Evolutionary conservation across 345 rosid genomes (phyloP).

Genomic region (Salix caprea): DNA sequence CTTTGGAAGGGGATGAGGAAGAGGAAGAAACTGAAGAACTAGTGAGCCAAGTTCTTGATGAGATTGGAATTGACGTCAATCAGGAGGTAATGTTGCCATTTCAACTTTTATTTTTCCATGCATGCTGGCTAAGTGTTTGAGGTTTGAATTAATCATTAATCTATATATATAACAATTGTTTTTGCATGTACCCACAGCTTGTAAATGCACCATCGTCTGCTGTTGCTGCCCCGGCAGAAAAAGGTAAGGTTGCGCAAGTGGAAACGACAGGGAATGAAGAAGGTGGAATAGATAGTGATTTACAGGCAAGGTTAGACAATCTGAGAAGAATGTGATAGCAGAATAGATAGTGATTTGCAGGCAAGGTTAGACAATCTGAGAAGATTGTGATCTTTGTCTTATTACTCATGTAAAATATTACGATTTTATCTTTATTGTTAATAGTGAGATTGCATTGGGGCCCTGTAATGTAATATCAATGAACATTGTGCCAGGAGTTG

Average conservation of each 20-base stretch:
- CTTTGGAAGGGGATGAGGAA: slow-evolving; percentile 90
- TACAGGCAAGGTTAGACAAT: slow-evolving; percentile 89
- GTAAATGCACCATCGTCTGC: slow-evolving; percentile 80
- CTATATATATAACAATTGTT: not conserved
- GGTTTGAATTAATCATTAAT: not conserved
- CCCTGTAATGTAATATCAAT: slow-evolving; percentile 21
- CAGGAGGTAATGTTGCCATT: slow-evolving; percentile 58
- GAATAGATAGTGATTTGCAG: slow-evolving; percentile 78
- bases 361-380: slow-evolving; percentile 86
- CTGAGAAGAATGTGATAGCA: slow-evolving; percentile 68
- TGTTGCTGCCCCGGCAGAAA: slow-evolving; percentile 61
- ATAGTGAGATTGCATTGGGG: slow-evolving; percentile 12
- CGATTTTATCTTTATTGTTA: not conserved
- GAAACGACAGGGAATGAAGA: slow-evolving; percentile 61
- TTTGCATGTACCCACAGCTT: slow-evolving; percentile 38
- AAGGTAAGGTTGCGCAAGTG: slow-evolving; percentile 67
- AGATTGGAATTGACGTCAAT: slow-evolving; percentile 79
- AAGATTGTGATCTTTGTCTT: slow-evolving; percentile 45
- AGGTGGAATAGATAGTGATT: slow-evolving; percentile 70
- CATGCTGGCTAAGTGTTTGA: not conserved
- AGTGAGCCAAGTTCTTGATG: slow-evolving; percentile 87
- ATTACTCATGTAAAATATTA: slow-evolving; percentile 23
- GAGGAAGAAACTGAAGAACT: slow-evolving; percentile 90
- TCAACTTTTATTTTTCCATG: not conserved
- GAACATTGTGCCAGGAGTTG: slow-evolving; percentile 6